Base-by-base conservation (phyloP, 2,329 filamentous ascomycete genomes). In the Teratosphaeria destructans region DNA sequence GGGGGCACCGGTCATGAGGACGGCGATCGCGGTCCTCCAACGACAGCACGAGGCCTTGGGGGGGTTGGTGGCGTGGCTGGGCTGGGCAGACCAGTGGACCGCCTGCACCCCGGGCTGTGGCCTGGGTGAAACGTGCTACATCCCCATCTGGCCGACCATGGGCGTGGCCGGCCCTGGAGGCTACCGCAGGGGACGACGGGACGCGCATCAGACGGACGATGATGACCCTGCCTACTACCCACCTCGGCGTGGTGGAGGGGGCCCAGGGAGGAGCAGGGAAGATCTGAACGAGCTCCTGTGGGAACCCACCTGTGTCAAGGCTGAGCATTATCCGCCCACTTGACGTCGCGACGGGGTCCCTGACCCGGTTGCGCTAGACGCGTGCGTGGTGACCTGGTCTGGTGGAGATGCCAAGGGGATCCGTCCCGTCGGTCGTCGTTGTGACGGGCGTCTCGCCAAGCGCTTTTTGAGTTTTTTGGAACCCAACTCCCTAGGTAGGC, bases 31-130 rank as follows among this genome's bases (percentile, higher is more conserved):
- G 56, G 14, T 16, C 11, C 56, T 57, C 3, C 39, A 47, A 39
- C n/a, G 60, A 58, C 37, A 35, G 3, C 76, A 75, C 73, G 66
- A 61, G n/a, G 58, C 68, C 5, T 66, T 79, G 3, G 71, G 76
- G 54, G 73, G 78, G 61, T 65, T 81, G 11, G 74, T 76, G 65
- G 77, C 79, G 1, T 81, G 79, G 78, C 70, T 81, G 0, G 79
- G 78, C 5, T 81, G 79, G 79, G 76, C 75, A 39, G 76, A 76
- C 32, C 75, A 79, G 66, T 79, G 76, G 66, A 69, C 73, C 1
- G 68, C 70, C 8, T 81, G 78, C 60, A 62, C 71, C 3, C 65
- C 72, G 34, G 71, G 71, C 49, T 81, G 78, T 59, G 74, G 62
- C 3, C 73, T 71, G 66, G 73, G 77, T 59, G 76, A 80, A 64